Conservation (phyloP, 371 early-diverging fungal genomes). For the Amoeboaphelidium protococcarum region DNA sequence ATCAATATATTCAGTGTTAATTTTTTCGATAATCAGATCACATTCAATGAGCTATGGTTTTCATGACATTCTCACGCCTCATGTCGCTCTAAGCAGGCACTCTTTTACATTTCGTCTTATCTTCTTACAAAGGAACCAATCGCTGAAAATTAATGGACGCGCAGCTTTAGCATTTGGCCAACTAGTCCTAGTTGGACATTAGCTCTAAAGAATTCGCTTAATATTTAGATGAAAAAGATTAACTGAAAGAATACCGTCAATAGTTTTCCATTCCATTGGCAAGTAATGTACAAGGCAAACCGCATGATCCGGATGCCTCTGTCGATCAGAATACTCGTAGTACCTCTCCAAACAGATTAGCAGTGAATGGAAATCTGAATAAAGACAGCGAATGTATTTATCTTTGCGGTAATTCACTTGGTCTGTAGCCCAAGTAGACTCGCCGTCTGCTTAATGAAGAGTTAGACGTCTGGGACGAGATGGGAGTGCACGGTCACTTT, state of each 20-base stretch:
- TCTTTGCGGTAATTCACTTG: slow-evolving; percentile 78
- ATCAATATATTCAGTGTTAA: too few relatives aligned
- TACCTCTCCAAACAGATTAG: background rate
- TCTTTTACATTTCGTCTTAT: too few relatives aligned
- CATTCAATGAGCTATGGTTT: too few relatives aligned
- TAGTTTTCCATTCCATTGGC: background rate
- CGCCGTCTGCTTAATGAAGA: slow-evolving; percentile 45
- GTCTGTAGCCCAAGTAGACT: slow-evolving; percentile 48
- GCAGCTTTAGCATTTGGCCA: too few relatives aligned
- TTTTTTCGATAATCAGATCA: too few relatives aligned
- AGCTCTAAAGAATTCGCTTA: background rate
- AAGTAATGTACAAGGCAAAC: background rate
- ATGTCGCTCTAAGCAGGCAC: too few relatives aligned
- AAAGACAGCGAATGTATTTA: slow-evolving; percentile 23
- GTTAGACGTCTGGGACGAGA: slow-evolving; percentile 54
- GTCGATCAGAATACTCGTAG: background rate
- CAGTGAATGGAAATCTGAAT: background rate
- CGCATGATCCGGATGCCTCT: background rate
- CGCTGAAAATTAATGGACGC: too few relatives aligned
- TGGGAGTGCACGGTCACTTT: slow-evolving; percentile 64
- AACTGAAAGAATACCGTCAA: background rate
- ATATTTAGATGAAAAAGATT: background rate
- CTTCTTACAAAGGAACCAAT: too few relatives aligned
- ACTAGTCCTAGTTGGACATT: too few relatives aligned
- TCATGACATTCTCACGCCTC: too few relatives aligned